phyloP scores from a whole-genome alignment of 768 basidiomycete genomes.

The Russula lepida region DNA sequence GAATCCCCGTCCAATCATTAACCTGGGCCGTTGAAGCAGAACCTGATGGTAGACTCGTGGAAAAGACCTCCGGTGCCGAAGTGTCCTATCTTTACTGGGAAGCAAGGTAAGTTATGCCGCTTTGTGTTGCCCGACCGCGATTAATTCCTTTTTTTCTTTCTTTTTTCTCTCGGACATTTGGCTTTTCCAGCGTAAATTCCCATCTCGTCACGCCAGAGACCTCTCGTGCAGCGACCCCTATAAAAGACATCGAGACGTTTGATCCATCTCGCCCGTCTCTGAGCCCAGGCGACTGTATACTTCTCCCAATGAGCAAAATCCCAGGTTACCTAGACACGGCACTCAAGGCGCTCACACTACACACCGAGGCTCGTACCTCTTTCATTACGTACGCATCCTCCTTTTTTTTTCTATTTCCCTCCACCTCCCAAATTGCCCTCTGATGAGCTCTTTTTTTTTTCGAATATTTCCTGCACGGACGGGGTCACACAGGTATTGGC shows the following conservation, averaged over 20 bases:
- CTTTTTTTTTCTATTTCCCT: not conserved
- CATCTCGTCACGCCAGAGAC: not conserved
- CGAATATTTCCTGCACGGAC: not conserved
- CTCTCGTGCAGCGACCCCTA: not conserved
- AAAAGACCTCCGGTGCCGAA: slow-evolving; percentile 1
- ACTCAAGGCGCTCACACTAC: slow-evolving; percentile 29
- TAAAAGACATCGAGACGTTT: not conserved
- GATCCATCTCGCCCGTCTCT: slow-evolving; percentile 5
- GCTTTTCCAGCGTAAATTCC: not conserved
- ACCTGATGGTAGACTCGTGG: slow-evolving; percentile 4
- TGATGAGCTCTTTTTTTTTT: not conserved
- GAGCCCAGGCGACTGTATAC: not conserved
- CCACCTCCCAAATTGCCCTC: no score
- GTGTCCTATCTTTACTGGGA: slow-evolving; percentile 14
- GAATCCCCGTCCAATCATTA: not conserved
- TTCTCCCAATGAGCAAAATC: slow-evolving; percentile 27
- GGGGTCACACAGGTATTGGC: slow-evolving; percentile 31
- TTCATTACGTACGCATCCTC: slow-evolving; percentile 35
- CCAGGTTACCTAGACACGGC: slow-evolving; percentile 33
- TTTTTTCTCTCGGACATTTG: not conserved
- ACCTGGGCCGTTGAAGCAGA: slow-evolving; percentile 7
- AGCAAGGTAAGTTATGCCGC: not conserved
- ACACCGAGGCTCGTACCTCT: slow-evolving; percentile 37
- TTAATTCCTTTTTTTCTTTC: not conserved
- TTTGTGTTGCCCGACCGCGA: not conserved